These are phyloP conservation scores for Boeremia lycopersici DNA, from an alignment of 2,329 filamentous ascomycete species.

Conservation along the genomic window DNA sequence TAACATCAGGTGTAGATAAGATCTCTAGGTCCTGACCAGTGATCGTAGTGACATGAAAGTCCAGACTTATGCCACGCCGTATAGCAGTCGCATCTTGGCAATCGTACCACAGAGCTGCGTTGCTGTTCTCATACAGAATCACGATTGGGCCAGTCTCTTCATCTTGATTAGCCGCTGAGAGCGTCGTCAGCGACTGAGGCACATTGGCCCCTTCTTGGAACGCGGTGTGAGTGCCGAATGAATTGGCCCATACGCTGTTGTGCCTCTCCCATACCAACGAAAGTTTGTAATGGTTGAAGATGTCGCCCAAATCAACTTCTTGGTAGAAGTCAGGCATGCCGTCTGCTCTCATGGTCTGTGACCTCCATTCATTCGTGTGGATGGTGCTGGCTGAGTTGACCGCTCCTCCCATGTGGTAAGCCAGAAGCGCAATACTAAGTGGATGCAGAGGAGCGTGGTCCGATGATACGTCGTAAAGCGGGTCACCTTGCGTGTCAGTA, in stretches of 20 bases:
- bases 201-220: neutral
- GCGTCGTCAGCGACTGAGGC: neutral
- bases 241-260: neutral
- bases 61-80: constrained; percentile 13
- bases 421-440: too few relatives aligned
- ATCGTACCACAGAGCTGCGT: constrained; percentile 17
- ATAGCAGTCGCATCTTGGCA: constrained; percentile 9
- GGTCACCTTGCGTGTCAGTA: too few relatives aligned
- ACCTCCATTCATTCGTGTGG: neutral
- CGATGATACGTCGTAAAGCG: too few relatives aligned
- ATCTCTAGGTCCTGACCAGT: constrained; percentile 2
- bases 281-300: neutral
- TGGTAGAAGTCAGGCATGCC: neutral
- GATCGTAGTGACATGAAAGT: constrained; percentile 19
- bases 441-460: too few relatives aligned
- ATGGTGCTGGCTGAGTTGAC: neutral
- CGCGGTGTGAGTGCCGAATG: neutral
- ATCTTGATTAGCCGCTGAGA: too few relatives aligned
- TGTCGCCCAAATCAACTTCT: neutral
- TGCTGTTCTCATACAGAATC: neutral
- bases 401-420: neutral
- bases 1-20: neutral
- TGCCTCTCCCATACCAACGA: neutral
- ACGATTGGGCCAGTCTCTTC: neutral
- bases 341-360: neutral